Evolutionary conservation across 2,329 filamentous ascomycete species (phyloP), one percentile per base, ranked within the genome.

Genomic region (Fusarium sp.): DNA sequence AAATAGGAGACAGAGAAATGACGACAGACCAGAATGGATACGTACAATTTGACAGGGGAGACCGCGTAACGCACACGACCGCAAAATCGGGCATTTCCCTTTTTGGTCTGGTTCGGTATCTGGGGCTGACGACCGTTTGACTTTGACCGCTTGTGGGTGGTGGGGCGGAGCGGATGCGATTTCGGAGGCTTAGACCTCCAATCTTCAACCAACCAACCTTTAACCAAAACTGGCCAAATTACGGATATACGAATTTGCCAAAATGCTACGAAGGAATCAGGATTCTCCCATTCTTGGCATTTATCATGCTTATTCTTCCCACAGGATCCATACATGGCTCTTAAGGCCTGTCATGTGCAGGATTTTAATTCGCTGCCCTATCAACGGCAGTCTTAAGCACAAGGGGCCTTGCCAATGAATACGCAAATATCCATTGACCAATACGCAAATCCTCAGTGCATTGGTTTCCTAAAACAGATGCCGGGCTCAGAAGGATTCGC

Each of bases 101-200:
- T 63, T 63, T 63, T 5, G 45, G 31, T 13, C 10, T 45, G 27
- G n/a, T 15, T 61, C 11, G n/a, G 13, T 25, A 13, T 35, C n/a
- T n/a, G 14, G 46, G 9, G 17, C 10, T 10, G n/a, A 15, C 21
- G 17, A 20, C 35, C 11, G 52, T 31, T 31, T 31, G 25, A n/a
- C 13, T 31, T 31, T 13, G 25, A 23, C 13, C 27, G 8, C 6
- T n/a, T n/a, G 7, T 36, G 21, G 27, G 11, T 33, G 27, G 52
- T 41, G 45, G 52, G 52, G 27, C 25, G 8, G 25, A 8, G 9
- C 52, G 20, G 18, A 29, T 20, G 5, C 11, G n/a, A n/a, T n/a
- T n/a, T 27, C 15, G 5, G 46, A 20, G 46, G 36, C 52, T 56
- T 13, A 40, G 52, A 31, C 52, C 31, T 14, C 35, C 9, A 25